phyloP scores from a whole-genome alignment of 2,329 filamentous ascomycete genomes.

The Salinomyces thailandicus region DNA sequence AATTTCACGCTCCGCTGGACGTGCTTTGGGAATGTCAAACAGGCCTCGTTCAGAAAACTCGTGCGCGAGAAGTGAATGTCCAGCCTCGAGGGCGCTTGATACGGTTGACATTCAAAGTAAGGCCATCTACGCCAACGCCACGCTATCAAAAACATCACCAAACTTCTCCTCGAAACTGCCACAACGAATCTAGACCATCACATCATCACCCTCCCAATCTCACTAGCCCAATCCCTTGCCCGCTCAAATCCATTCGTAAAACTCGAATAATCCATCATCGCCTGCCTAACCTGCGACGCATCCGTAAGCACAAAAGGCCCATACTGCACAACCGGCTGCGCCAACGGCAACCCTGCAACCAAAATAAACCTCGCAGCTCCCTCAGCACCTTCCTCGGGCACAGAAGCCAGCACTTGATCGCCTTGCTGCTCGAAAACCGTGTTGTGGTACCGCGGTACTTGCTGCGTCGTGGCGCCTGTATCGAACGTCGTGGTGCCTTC shows the following conservation, averaged over 20 bases:
- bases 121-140: too few species aligned
- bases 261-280: slow-evolving; percentile 63
- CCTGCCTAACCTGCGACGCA: slow-evolving; percentile 63
- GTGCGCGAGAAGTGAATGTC: too few species aligned
- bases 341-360: slow-evolving; percentile 66
- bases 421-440: slow-evolving; percentile 76
- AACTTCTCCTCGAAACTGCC: too few species aligned
- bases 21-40: too few species aligned
- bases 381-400: slow-evolving; percentile 53
- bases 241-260: slow-evolving; percentile 70
- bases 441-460: slow-evolving; percentile 66
- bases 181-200: too few species aligned
- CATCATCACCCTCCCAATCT: slow-evolving; percentile 72
- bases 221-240: slow-evolving; percentile 66
- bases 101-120: too few species aligned
- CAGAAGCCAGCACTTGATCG: slow-evolving; percentile 61
- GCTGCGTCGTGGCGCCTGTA: slow-evolving; percentile 39
- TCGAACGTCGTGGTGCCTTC: slow-evolving; percentile 59
- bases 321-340: slow-evolving; percentile 74
- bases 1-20: too few species aligned
- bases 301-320: slow-evolving; percentile 72
- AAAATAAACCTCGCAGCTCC: slow-evolving; percentile 54
- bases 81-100: too few species aligned
- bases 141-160: too few species aligned
- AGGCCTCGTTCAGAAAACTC: too few species aligned